Conservation (phyloP, 441 rosid genomes). For the Populus hybrid region DNA sequence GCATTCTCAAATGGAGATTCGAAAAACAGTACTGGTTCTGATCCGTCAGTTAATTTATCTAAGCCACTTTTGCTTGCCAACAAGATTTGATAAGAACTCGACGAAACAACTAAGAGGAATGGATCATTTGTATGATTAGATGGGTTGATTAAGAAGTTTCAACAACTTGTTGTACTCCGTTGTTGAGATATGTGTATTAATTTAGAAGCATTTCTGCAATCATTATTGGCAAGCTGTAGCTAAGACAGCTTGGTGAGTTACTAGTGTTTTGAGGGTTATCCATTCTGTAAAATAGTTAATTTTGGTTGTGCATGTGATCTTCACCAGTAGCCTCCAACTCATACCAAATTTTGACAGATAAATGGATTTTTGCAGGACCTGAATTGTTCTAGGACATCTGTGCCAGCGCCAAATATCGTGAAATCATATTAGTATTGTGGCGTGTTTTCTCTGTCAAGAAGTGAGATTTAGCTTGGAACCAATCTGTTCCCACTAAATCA, state of each 20-base stretch:
- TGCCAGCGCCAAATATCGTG: background rate
- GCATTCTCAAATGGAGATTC: constrained; percentile 45
- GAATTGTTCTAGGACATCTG: background rate
- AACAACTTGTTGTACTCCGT: constrained; percentile 63
- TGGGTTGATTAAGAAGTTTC: constrained; percentile 29
- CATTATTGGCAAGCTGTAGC: constrained; percentile 17
- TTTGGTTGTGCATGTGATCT: background rate
- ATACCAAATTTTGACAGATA: background rate
- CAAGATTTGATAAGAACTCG: constrained; percentile 48
- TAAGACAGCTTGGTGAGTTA: constrained; percentile 12
- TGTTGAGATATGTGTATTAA: constrained; percentile 15
- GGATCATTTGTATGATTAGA: constrained; percentile 27
- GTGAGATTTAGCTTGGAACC: no score
- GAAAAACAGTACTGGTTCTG: constrained; percentile 44
- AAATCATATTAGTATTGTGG: background rate
- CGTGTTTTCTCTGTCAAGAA: background rate
- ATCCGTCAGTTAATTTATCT: constrained; percentile 47
- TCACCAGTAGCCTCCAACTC: background rate
- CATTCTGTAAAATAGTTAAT: constrained; percentile 20
- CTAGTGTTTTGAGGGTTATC: constrained; percentile 10
- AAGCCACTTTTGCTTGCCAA: constrained; percentile 51
- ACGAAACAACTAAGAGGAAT: constrained; percentile 28
- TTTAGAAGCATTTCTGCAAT: constrained; percentile 11
- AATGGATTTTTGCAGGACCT: background rate
- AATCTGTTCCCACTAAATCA: background rate